Evolutionary conservation across 257 asterid species (phyloP).

Genomic region (Marsdenia floribunda): DNA sequence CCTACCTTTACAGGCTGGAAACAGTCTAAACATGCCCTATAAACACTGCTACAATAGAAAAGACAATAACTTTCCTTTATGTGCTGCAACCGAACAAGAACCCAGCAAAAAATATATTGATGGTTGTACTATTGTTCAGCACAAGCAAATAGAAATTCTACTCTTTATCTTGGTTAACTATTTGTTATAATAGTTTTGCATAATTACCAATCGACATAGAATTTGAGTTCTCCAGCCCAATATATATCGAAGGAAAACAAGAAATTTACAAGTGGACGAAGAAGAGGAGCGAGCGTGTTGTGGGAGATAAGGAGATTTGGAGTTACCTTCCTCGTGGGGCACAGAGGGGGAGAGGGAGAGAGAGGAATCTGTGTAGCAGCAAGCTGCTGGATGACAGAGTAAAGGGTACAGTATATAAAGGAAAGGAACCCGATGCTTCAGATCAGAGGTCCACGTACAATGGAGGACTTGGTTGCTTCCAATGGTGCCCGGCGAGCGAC

Average conservation of each 20-base stretch:
- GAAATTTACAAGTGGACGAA: neutral
- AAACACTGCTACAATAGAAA: slow-evolving; percentile 1
- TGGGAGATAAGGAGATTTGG: neutral
- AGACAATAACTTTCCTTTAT: neutral
- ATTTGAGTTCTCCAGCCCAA: neutral
- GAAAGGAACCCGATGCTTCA: neutral
- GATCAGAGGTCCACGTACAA: neutral
- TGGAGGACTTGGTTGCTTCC: neutral
- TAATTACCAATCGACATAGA: neutral
- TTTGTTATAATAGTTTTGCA: neutral
- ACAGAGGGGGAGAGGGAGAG: too few relatives aligned
- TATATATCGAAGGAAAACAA: neutral
- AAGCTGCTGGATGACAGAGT: neutral
- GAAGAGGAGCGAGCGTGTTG: neutral
- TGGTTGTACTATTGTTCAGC: too few relatives aligned
- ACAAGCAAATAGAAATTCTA: neutral
- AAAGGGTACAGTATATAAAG: neutral
- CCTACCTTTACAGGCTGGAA: slow-evolving; percentile 38
- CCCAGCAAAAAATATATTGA: neutral
- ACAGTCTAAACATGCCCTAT: slow-evolving; percentile 31
- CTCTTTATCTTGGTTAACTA: neutral
- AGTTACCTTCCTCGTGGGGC: neutral
- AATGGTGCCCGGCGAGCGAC: neutral
- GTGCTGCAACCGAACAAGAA: neutral
- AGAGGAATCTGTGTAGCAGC: neutral